Conservation (phyloP, 768 basidiomycete genomes). For the Boletus edulis region DNA sequence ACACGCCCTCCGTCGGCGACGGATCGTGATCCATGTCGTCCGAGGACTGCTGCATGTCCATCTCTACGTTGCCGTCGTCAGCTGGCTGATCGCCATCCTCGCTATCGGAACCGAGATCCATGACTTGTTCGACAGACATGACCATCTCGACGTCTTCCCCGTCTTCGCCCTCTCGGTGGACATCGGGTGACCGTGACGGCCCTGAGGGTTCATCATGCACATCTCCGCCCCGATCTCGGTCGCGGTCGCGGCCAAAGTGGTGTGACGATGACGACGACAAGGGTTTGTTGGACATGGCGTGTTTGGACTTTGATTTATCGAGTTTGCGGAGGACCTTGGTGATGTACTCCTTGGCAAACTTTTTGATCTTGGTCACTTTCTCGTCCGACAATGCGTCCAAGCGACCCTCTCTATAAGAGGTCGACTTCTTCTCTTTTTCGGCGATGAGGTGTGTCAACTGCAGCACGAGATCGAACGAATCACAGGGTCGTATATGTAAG, state of each 20-base stretch:
- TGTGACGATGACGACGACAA: constrained; percentile 22
- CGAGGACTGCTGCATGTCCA: constrained; percentile 25
- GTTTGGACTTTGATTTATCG: constrained; percentile 41
- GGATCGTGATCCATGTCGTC: constrained; percentile 28
- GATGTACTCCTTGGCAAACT: constrained; percentile 90
- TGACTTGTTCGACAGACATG: constrained; percentile 44
- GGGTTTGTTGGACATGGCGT: constrained; percentile 16
- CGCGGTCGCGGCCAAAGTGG: background rate
- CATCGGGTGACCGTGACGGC: constrained; percentile 5
- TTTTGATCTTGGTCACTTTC: constrained; percentile 85
- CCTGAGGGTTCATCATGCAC: constrained; percentile 6
- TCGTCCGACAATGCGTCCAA: constrained; percentile 82
- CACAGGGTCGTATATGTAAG: constrained; percentile 1
- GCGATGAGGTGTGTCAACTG: constrained; percentile 83
- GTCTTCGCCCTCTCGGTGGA: constrained; percentile 10
- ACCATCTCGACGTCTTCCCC: constrained; percentile 29
- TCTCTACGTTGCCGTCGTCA: constrained; percentile 12
- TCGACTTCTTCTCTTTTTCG: constrained; percentile 95
- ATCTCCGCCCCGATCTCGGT: background rate
- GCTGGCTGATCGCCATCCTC: constrained; percentile 24
- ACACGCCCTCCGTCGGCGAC: constrained; percentile 34
- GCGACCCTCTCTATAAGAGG: constrained; percentile 68
- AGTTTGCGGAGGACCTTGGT: constrained; percentile 71
- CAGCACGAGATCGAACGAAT: constrained; percentile 4
- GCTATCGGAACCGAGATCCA: constrained; percentile 42